Evolutionary conservation across 176 grass and related monocot species (phyloP).

Genomic region (Carex cristatella): DNA sequence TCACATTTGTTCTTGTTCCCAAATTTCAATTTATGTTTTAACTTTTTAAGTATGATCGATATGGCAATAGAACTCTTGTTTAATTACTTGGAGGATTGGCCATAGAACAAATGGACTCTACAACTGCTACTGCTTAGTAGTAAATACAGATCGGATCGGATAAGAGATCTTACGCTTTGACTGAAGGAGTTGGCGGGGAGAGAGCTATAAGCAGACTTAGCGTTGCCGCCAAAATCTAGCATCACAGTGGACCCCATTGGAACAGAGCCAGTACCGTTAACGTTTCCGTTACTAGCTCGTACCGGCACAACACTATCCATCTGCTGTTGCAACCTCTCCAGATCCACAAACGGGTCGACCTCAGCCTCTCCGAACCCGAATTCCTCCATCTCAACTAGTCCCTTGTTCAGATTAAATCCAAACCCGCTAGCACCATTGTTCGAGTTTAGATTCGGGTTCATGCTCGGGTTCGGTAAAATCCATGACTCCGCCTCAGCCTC

Average conservation of each 20-base stretch:
- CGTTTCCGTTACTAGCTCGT: neutral
- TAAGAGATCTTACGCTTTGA: conserved; percentile 46
- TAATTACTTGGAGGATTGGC: neutral
- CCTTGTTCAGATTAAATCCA: conserved; percentile 52
- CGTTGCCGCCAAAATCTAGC: conserved; percentile 32
- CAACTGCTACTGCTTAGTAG: no score
- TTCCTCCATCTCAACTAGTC: conserved; percentile 41
- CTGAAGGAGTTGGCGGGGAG: conserved; percentile 42
- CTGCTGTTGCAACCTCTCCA: conserved; percentile 45
- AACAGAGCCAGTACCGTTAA: neutral
- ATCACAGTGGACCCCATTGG: conserved; percentile 5
- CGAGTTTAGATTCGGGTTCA: conserved; percentile 6
- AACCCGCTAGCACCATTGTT: neutral
- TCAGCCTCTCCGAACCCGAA: conserved; percentile 45
- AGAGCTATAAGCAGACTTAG: conserved; percentile 47
- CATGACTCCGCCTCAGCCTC: conserved; percentile 10
- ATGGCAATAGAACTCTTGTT: neutral
- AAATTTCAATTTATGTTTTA: neutral
- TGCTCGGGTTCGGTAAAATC: conserved; percentile 1
- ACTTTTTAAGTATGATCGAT: no score
- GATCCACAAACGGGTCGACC: conserved; percentile 54
- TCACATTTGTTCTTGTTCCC: neutral
- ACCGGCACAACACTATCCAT: conserved; percentile 70
- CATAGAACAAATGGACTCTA: neutral
- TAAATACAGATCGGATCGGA: neutral